These are phyloP conservation scores for Monosporascus sp. DNA, from an alignment of 2,329 filamentous ascomycete genomes.

Conservation along the genomic window DNA sequence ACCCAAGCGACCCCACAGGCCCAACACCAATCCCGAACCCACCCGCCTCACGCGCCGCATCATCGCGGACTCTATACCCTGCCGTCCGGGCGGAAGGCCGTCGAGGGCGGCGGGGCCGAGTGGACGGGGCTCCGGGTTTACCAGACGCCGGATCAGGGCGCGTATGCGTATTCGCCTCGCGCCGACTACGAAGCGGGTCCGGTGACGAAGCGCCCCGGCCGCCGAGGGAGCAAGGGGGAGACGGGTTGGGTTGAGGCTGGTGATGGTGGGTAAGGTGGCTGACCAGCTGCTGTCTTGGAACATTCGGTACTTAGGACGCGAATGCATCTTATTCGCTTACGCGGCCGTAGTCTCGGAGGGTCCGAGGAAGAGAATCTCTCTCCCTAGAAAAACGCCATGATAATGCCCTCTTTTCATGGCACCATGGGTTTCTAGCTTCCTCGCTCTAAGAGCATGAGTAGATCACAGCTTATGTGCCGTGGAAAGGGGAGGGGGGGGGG, in stretches of 20 bases:
- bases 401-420: no score
- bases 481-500: no score
- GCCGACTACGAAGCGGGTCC: slow-evolving; percentile 13
- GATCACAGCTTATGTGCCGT: no score
- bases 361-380: no score
- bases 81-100: not conserved
- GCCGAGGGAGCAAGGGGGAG: not conserved
- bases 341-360: no score
- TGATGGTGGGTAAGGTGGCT: not conserved
- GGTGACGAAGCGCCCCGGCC: slow-evolving; percentile 5
- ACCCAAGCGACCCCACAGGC: slow-evolving; percentile 12
- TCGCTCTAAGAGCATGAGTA: no score
- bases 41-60: slow-evolving; percentile 3
- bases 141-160: slow-evolving; percentile 11
- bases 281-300: no score
- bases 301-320: no score
- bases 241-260: slow-evolving; percentile 1
- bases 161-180: slow-evolving; percentile 5
- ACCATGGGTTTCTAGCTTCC: no score
- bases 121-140: slow-evolving; percentile 12
- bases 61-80: slow-evolving; percentile 7
- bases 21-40: slow-evolving; percentile 13
- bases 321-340: no score
- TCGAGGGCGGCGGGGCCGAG: slow-evolving; percentile 6
- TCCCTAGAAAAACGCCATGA: no score